These are phyloP conservation scores for Theobroma cacao DNA, from an alignment of 345 rosid species.

Conservation along the genomic window DNA sequence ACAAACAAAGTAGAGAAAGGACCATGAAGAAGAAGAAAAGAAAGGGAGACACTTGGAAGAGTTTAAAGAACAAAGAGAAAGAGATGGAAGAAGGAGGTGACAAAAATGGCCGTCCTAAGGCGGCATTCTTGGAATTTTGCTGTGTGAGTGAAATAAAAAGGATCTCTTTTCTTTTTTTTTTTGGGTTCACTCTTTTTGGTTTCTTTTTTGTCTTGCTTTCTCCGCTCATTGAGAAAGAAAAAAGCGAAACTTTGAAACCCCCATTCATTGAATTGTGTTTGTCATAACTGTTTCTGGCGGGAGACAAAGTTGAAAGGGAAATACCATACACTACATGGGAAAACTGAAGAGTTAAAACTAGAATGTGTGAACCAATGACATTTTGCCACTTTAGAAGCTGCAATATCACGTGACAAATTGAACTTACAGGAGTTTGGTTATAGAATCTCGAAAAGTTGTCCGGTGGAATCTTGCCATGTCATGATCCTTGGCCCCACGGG, in stretches of 20 bases:
- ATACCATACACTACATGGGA: background rate
- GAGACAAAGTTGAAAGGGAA: background rate
- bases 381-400: background rate
- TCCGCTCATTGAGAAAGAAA: constrained; percentile 20
- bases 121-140: constrained; percentile 33
- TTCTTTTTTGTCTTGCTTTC: constrained; percentile 16
- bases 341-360: background rate
- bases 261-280: background rate
- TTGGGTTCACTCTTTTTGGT: background rate
- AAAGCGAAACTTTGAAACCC: background rate
- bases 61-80: constrained; percentile 7
- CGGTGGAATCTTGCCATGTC: background rate
- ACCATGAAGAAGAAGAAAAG: constrained; percentile 1
- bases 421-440: background rate
- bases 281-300: constrained; percentile 19
- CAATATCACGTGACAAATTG: background rate
- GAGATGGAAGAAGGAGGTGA: constrained; percentile 6
- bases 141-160: background rate
- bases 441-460: background rate
- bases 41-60: constrained; percentile 29
- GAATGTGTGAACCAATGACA: background rate
- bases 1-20: background rate
- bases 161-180: background rate
- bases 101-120: constrained; percentile 42
- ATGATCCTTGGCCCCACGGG: background rate